Evolutionary conservation across 768 basidiomycete genomes (phyloP).

Genomic region (Lentinus brumalis): DNA sequence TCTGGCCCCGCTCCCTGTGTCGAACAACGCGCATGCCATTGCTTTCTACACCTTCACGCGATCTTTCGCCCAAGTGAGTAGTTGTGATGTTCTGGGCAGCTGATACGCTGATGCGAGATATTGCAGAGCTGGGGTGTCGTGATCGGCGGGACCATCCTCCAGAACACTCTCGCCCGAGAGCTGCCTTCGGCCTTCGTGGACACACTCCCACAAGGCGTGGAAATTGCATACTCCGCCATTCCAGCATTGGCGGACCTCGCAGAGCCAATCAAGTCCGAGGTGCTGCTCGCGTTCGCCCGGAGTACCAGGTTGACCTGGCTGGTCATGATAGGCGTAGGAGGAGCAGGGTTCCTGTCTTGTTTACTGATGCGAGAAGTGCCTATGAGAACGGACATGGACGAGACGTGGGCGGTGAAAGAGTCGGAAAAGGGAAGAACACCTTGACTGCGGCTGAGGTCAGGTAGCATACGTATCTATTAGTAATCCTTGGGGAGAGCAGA

Average conservation of each 20-base stretch:
- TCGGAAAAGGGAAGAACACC: too few species aligned
- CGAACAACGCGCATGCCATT: slow-evolving; percentile 38
- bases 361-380: slow-evolving; percentile 32
- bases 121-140: slow-evolving; percentile 39
- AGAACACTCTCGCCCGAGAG: slow-evolving; percentile 36
- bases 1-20: slow-evolving; percentile 27
- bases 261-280: slow-evolving; percentile 26
- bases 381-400: slow-evolving; percentile 32
- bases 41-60: slow-evolving; percentile 33
- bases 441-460: too few species aligned
- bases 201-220: slow-evolving; percentile 29
- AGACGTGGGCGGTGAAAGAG: slow-evolving; percentile 14
- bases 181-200: slow-evolving; percentile 33
- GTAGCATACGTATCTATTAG: too few species aligned
- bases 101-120: neutral
- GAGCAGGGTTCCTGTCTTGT: slow-evolving; percentile 29
- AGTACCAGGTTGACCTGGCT: slow-evolving; percentile 34
- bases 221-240: slow-evolving; percentile 33
- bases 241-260: slow-evolving; percentile 29
- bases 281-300: slow-evolving; percentile 35
- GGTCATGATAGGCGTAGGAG: slow-evolving; percentile 33
- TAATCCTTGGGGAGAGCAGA: too few species aligned
- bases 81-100: neutral
- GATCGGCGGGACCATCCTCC: slow-evolving; percentile 39
- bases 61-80: slow-evolving; percentile 25